A percentile compares a stretch with the other conserved stretches of the same genome.
Evolutionary conservation across 1,284 basidiomycete genomes (phyloP).

Genomic region (Sanguinoderma infundibulare): DNA sequence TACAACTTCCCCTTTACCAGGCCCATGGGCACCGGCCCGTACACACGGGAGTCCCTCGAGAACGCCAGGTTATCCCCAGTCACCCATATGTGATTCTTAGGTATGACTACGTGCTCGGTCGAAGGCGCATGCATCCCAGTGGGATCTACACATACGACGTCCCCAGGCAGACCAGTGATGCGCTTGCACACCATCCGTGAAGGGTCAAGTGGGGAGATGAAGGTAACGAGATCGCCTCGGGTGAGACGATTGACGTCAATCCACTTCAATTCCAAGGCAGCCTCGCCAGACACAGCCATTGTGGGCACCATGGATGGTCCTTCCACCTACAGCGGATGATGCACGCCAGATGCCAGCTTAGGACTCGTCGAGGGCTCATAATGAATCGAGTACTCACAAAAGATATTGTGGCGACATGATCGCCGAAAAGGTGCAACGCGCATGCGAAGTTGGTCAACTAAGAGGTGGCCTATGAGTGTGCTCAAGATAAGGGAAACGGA

Average conservation of each 20-base stretch:
- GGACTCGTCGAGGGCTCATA: not conserved
- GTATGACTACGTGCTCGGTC: slow-evolving; percentile 75
- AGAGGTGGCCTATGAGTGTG: not conserved
- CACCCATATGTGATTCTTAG: slow-evolving; percentile 91
- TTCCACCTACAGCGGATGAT: slow-evolving; percentile 34
- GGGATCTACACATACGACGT: slow-evolving; percentile 88
- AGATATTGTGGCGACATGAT: slow-evolving; percentile 62
- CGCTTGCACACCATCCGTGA: slow-evolving; percentile 85
- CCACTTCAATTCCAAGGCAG: slow-evolving; percentile 65
- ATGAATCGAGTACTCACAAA: slow-evolving; percentile 42
- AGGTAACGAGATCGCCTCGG: slow-evolving; percentile 85
- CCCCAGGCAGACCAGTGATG: slow-evolving; percentile 89
- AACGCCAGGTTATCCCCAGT: slow-evolving; percentile 87
- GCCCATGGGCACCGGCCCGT: slow-evolving; percentile 90
- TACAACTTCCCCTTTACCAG: slow-evolving; percentile 80
- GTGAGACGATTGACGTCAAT: slow-evolving; percentile 56
- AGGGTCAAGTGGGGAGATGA: slow-evolving; percentile 78
- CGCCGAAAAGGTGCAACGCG: slow-evolving; percentile 59
- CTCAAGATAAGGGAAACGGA: not conserved
- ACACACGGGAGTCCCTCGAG: slow-evolving; percentile 87
- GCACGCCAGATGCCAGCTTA: not conserved
- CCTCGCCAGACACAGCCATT: slow-evolving; percentile 62
- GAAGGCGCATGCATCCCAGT: slow-evolving; percentile 63
- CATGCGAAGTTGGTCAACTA: slow-evolving; percentile 49
- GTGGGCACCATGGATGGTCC: slow-evolving; percentile 94